A percentile compares a stretch with the other conserved stretches of the same genome.
Conservation (phyloP, 208 protist species). For the Histomonas meleagridis region DNA sequence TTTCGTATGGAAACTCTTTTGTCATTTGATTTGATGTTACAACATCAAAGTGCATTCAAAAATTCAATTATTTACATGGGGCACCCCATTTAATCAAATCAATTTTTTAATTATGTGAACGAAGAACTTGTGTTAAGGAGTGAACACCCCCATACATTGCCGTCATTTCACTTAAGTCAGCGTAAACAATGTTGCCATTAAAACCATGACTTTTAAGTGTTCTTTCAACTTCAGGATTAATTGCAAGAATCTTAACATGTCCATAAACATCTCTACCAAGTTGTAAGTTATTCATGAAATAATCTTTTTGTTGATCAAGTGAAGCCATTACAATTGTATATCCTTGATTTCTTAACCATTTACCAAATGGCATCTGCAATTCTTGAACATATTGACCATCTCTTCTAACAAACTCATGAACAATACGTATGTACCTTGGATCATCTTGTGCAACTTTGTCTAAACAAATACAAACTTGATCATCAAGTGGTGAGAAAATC, state of each 20-base stretch:
- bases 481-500: not conserved
- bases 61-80: too few species aligned
- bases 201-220: not conserved
- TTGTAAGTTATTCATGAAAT: not conserved
- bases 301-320: not conserved
- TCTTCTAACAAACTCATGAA: not conserved
- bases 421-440: not conserved
- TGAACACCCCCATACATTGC: slow-evolving; percentile 25
- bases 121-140: not conserved
- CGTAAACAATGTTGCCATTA: not conserved
- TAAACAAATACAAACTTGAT: not conserved
- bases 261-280: not conserved
- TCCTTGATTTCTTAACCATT: slow-evolving; percentile 19
- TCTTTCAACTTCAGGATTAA: not conserved
- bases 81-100: too few species aligned
- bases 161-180: not conserved
- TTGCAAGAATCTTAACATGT: not conserved
- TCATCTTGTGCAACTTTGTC: slow-evolving; percentile 1
- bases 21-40: too few species aligned
- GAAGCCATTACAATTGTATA: not conserved
- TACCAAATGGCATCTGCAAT: not conserved
- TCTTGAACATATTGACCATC: not conserved
- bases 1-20: too few species aligned
- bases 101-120: not conserved
- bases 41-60: too few species aligned